Evolutionary conservation across 2,329 filamentous ascomycete species (phyloP).

Genomic region (Botrytis tulipae): DNA sequence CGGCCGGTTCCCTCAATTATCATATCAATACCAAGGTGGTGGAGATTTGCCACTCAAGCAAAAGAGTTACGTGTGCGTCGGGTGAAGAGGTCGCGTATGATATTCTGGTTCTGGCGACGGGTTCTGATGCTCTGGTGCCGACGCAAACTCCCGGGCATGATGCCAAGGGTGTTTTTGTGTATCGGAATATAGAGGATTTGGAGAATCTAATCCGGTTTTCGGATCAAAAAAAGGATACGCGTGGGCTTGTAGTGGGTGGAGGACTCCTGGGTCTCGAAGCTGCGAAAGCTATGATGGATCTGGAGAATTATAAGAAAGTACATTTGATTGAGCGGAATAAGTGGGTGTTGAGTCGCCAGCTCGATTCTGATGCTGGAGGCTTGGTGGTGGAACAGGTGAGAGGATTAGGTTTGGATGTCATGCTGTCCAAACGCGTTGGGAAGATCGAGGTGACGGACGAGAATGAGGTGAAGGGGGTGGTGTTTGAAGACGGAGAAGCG

Average conservation of each 20-base stretch:
- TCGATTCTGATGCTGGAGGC: constrained; percentile 76
- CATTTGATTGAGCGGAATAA: constrained; percentile 77
- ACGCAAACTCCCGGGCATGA: constrained; percentile 71
- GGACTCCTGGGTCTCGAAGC: constrained; percentile 84
- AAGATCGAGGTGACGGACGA: constrained; percentile 65
- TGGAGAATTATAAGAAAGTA: constrained; percentile 70
- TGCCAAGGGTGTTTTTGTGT: constrained; percentile 83
- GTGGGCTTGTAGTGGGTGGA: constrained; percentile 77
- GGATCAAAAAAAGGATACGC: constrained; percentile 61
- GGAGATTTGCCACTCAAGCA: constrained; percentile 61
- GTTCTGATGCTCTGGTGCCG: constrained; percentile 74
- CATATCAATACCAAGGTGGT: constrained; percentile 73
- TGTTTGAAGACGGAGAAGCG: constrained; percentile 76
- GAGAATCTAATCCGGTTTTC: constrained; percentile 74
- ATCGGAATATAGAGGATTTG: constrained; percentile 81
- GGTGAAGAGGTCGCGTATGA: constrained; percentile 73
- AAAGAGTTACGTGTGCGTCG: constrained; percentile 68
- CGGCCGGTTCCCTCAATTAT: constrained; percentile 67
- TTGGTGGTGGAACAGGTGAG: constrained; percentile 82
- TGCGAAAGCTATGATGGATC: constrained; percentile 87
- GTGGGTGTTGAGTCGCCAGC: constrained; percentile 79
- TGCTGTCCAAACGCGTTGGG: constrained; percentile 73
- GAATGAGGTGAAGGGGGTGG: constrained; percentile 69
- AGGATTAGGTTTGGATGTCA: constrained; percentile 74
- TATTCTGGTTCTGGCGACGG: constrained; percentile 78